Evolutionary conservation across 495 filamentous ascomycete genomes (phyloP).

Genomic region (Neurospora sp.): DNA sequence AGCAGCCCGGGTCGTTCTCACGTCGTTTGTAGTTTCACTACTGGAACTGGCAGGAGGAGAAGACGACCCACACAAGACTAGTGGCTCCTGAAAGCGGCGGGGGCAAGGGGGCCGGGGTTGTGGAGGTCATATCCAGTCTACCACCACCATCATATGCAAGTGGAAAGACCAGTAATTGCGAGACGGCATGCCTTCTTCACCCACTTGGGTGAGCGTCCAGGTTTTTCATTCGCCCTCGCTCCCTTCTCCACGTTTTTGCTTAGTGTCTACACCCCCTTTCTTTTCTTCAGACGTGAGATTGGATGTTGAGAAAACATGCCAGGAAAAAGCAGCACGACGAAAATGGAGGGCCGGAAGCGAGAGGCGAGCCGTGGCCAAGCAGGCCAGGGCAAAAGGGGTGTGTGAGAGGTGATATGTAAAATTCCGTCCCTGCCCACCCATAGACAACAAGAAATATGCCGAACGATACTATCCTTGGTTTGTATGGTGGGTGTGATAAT

Average conservation of each 20-base stretch:
- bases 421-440: not conserved
- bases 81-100: not conserved
- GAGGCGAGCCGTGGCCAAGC: not conserved
- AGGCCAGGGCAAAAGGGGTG: not conserved
- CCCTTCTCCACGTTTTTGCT: not conserved
- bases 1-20: not conserved
- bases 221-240: not conserved
- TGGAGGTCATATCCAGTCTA: not conserved
- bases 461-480: not conserved
- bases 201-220: not conserved
- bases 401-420: not conserved
- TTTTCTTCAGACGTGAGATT: not conserved
- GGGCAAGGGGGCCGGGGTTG: not conserved
- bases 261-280: not conserved
- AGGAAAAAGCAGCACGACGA: not conserved
- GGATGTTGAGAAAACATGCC: not conserved
- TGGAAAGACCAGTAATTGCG: not conserved
- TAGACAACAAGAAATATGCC: not conserved
- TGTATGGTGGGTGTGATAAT: not conserved
- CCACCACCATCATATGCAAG: not conserved
- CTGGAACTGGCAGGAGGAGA: not conserved
- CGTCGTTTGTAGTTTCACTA: not conserved
- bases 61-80: not conserved
- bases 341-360: not conserved
- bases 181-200: not conserved